Conservation (phyloP, 2,329 filamentous ascomycete genomes). For the Didymella glomerata region DNA sequence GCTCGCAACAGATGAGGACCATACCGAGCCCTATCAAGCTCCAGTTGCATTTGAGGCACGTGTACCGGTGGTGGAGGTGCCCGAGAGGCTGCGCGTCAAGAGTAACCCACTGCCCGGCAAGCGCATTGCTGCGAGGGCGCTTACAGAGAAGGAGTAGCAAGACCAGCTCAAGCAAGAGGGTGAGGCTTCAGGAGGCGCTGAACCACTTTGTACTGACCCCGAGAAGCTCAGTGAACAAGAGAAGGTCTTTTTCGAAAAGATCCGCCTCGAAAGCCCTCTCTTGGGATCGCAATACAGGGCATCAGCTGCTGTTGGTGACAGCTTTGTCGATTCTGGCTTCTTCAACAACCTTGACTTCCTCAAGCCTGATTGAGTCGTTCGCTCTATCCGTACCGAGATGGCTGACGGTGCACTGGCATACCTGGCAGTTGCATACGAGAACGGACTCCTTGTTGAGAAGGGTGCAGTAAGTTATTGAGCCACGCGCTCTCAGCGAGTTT, state of each 20-base stretch:
- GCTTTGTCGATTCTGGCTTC: neutral
- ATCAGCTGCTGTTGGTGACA: constrained; percentile 2
- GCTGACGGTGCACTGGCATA: no score
- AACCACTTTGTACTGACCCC: no score
- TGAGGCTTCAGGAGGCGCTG: no score
- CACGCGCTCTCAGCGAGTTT: no score
- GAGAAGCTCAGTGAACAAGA: neutral
- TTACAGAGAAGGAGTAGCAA: neutral
- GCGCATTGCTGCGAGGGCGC: no score
- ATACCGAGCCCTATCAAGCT: constrained; percentile 1
- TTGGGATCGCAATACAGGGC: neutral
- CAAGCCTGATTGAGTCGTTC: no score
- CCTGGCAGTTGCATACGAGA: neutral
- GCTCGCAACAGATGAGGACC: constrained; percentile 4
- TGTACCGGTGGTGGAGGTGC: neutral
- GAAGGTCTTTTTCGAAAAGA: no score
- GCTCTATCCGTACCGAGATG: no score
- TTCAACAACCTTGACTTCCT: no score
- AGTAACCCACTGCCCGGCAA: neutral
- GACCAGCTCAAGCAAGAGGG: neutral
- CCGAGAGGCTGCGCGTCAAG: constrained; percentile 3
- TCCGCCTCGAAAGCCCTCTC: no score
- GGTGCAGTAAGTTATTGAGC: neutral
- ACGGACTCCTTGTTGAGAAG: constrained; percentile 3
- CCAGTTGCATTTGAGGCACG: constrained; percentile 1